Base-by-base conservation (phyloP, 2,329 filamentous ascomycete species). In the Hypomyces perniciosus region DNA sequence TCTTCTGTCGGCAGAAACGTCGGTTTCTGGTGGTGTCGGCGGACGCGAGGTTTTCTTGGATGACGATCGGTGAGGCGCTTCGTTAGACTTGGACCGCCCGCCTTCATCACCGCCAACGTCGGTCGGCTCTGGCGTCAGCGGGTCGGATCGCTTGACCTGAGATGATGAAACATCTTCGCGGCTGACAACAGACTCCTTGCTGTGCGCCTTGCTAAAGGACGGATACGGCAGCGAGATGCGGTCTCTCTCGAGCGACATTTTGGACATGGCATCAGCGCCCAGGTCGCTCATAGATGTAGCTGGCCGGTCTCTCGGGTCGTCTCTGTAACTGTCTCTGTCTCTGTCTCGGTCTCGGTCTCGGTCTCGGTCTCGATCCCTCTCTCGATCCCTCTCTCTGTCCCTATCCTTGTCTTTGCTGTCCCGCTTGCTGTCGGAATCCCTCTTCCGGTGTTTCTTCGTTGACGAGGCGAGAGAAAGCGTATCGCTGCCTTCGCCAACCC, bases 181-280 rank as follows among this genome's bases (percentile, higher is more conserved):
- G 63, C 81, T 84, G 57, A 81, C 77, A 48, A 96, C 81, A 41
- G 83, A 81, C 71, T 96, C 92, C 68, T 90, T 93, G 75, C 90
- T 95, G 68, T 95, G 89, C 9, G 87, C 87, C 70, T 95, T 96
- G 70, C 88, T 93, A 68, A 95, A 90, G 8, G 79, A 78, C 2
- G 90, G 89, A 65, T 96, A 95, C 6, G 88, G 85, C 39, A 87
- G 65, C 54, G 77, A 79, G 33, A 74, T 65, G 29, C 76, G 75
- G 48, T 77, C 73, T 53, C 66, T 71, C 41, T 68, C 65, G 26
- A 70, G 54, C 26, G 63, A 64, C 6, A 66, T 63, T 42, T 62
- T 65, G 46, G 68, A 64, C 46, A 78, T 64, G 60, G 76, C 48
- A 10, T 54, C 51, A 29, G 48, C 74, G 26, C 74, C 75, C 9